These are phyloP conservation scores for Mycena polygramma DNA, from an alignment of 768 basidiomycete genomes.

Conservation along the genomic window DNA sequence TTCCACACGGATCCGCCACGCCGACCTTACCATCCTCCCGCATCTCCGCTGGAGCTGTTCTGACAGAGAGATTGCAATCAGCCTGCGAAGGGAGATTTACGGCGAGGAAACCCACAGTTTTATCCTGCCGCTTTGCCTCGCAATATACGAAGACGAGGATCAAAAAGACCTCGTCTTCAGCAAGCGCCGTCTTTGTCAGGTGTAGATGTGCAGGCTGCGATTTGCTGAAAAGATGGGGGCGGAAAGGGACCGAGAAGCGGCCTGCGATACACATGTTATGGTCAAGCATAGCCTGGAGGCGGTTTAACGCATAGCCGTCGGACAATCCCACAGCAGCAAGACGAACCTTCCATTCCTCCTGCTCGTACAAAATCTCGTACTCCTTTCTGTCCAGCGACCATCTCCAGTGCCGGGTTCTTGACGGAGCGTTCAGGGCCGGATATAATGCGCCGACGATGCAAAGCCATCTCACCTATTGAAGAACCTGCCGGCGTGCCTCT, in stretches of 20 bases:
- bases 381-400: constrained; percentile 60
- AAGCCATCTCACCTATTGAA: constrained; percentile 40
- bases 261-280: constrained; percentile 50
- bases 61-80: constrained; percentile 2
- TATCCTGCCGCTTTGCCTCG: constrained; percentile 52
- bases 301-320: constrained; percentile 18
- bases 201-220: constrained; percentile 54
- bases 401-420: constrained; percentile 58
- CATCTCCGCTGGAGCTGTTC: constrained; percentile 35
- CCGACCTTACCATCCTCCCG: constrained; percentile 19
- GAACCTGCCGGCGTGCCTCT: constrained; percentile 54
- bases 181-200: constrained; percentile 55
- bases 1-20: too few species aligned
- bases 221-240: constrained; percentile 65
- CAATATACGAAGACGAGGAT: constrained; percentile 53
- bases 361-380: constrained; percentile 58
- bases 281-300: constrained; percentile 40
- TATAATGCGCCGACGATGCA: background rate
- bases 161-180: constrained; percentile 55
- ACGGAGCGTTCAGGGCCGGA: constrained; percentile 25
- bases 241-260: constrained; percentile 58
- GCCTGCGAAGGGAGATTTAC: background rate
- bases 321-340: constrained; percentile 4
- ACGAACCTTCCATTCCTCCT: constrained; percentile 62
- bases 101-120: constrained; percentile 42